Evolutionary conservation across 2,329 filamentous ascomycete species (phyloP).

Genomic region (Colletotrichum liriopes): DNA sequence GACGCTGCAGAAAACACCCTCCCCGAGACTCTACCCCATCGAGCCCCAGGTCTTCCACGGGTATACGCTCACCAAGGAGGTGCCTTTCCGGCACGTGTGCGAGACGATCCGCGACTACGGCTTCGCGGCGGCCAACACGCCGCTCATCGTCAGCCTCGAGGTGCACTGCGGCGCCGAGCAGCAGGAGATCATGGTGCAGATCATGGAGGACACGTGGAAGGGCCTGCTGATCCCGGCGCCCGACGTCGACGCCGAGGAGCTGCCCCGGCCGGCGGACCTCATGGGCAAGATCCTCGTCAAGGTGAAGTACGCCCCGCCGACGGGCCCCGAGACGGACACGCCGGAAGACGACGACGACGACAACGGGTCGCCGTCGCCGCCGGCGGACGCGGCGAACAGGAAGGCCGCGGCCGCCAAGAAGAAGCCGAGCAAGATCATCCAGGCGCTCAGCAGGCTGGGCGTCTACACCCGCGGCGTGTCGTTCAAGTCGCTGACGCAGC

Average conservation of each 20-base stretch:
- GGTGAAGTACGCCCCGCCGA: constrained; percentile 77
- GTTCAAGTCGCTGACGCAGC: constrained; percentile 84
- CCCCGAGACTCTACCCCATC: constrained; percentile 51
- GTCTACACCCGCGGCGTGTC: constrained; percentile 88
- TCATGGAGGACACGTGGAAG: constrained; percentile 90
- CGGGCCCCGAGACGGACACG: constrained; percentile 50
- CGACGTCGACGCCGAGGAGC: constrained; percentile 61
- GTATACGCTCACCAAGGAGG: constrained; percentile 90
- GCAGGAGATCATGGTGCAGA: constrained; percentile 91
- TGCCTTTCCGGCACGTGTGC: constrained; percentile 90
- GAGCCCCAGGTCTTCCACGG: constrained; percentile 90
- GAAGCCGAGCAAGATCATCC: constrained; percentile 77
- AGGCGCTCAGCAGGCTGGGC: constrained; percentile 81
- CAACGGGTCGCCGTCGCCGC: constrained; percentile 37
- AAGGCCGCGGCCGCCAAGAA: constrained; percentile 44
- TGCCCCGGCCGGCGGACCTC: constrained; percentile 80
- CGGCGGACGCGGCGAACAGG: constrained; percentile 57
- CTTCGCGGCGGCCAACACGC: constrained; percentile 82
- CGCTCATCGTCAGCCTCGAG: constrained; percentile 94
- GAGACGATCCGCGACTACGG: constrained; percentile 83
- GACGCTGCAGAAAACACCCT: constrained; percentile 35
- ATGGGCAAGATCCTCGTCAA: constrained; percentile 87
- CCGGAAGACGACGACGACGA: constrained; percentile 54
- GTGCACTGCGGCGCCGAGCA: constrained; percentile 87
- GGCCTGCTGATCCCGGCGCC: constrained; percentile 75